These are phyloP conservation scores for Furculomyces boomerangus DNA, from an alignment of 371 early-diverging fungal genomes.

Conservation along the genomic window DNA sequence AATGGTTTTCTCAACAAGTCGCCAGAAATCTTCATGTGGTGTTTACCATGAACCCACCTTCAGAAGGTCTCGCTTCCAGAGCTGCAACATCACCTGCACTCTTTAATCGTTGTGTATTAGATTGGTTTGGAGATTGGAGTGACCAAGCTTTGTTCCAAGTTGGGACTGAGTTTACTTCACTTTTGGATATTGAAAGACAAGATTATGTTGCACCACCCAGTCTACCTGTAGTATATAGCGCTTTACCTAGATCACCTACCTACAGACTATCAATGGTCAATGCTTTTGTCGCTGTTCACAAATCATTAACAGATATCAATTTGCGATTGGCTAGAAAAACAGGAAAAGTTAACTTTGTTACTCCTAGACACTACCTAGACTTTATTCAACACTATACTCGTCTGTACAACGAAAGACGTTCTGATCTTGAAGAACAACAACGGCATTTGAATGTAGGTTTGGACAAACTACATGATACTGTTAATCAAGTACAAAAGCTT, in stretches of 20 bases:
- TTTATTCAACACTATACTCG: constrained; percentile 87
- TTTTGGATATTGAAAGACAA: constrained; percentile 69
- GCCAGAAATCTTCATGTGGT: constrained; percentile 94
- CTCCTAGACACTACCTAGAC: constrained; percentile 95
- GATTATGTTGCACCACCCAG: constrained; percentile 46
- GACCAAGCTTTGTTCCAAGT: constrained; percentile 96
- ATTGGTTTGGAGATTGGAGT: constrained; percentile 99
- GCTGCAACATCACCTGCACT: constrained; percentile 96
- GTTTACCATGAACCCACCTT: constrained; percentile 98
- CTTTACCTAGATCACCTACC: constrained; percentile 46
- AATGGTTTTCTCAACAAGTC: constrained; percentile 94
- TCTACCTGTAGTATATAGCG: constrained; percentile 65
- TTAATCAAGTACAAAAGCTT: constrained; percentile 88
- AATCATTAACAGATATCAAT: constrained; percentile 73
- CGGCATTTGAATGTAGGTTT: constrained; percentile 94
- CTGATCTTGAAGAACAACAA: constrained; percentile 93
- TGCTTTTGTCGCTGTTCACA: constrained; percentile 83
- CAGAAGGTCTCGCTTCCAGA: constrained; percentile 77
- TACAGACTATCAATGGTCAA: constrained; percentile 79
- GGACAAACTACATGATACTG: constrained; percentile 88
- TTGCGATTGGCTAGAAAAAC: constrained; percentile 62
- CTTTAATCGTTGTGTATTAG: constrained; percentile 98
- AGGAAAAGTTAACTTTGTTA: constrained; percentile 68
- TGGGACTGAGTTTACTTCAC: constrained; percentile 81
- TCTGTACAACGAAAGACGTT: constrained; percentile 80